A percentile compares a stretch with the other conserved stretches of the same genome.
Evolutionary conservation across 179 eudicot genomes (phyloP).

Genomic region (Corrigiola litoralis): DNA sequence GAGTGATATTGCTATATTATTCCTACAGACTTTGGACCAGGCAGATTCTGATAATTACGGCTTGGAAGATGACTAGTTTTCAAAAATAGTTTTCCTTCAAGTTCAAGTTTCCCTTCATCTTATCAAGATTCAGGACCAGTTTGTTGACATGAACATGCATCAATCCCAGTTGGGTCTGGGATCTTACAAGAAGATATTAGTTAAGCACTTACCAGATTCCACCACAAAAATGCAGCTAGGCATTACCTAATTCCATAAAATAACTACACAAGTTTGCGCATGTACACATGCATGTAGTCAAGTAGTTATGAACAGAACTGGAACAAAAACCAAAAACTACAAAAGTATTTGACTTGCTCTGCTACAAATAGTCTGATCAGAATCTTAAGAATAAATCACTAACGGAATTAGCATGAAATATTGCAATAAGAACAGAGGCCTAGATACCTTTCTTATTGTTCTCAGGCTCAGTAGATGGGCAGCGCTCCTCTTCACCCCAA

Average conservation of each 20-base stretch:
- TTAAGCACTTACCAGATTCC: background rate
- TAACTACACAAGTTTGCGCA: too few species aligned
- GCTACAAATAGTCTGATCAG: background rate
- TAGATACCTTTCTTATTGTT: conserved; percentile 62
- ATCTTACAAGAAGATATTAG: background rate
- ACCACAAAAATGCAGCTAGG: background rate
- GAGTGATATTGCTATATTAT: background rate
- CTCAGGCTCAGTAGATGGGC: conserved; percentile 57
- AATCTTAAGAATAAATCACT: background rate
- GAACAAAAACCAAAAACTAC: too few species aligned
- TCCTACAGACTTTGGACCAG: too few species aligned
- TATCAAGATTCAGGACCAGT: background rate
- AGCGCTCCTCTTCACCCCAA: conserved; percentile 95
- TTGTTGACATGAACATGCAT: background rate
- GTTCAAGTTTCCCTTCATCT: background rate
- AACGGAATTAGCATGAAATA: background rate
- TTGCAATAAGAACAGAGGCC: background rate
- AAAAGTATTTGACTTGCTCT: background rate
- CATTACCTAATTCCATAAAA: too few species aligned
- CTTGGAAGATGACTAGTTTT: background rate
- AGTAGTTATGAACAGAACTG: too few species aligned
- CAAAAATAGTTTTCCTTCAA: background rate
- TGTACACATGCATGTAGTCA: too few species aligned
- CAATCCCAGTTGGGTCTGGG: background rate
- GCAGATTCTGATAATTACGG: background rate